A percentile compares a stretch with the other conserved stretches of the same genome.
Evolutionary conservation across 2,329 filamentous ascomycete species (phyloP).

Genomic region (Aspergillus puulaauensis): DNA sequence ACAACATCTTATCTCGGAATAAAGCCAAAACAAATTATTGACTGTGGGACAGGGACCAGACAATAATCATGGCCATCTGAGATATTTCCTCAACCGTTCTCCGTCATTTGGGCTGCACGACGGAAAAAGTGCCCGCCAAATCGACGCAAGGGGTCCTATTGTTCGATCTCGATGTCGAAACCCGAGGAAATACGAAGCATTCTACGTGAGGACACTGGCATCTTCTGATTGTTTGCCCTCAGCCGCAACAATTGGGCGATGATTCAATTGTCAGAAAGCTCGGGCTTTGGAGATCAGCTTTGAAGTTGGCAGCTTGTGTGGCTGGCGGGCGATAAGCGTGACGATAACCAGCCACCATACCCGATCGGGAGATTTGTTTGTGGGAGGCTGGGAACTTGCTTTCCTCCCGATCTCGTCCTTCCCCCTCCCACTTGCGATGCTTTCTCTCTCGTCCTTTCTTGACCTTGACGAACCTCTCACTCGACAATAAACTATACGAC

Average conservation of each 20-base stretch:
- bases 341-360: slow-evolving; percentile 27
- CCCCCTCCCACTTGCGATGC: slow-evolving; percentile 8
- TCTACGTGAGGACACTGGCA: background rate
- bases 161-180: background rate
- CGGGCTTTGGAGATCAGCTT: background rate
- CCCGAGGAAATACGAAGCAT: background rate
- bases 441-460: slow-evolving; percentile 7
- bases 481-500: background rate
- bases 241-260: background rate
- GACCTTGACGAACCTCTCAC: background rate
- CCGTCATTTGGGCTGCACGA: background rate
- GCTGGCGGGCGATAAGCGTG: slow-evolving; percentile 23
- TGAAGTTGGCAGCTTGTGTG: background rate
- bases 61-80: background rate
- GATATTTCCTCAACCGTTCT: background rate
- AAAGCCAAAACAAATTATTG: background rate
- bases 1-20: background rate
- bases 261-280: background rate
- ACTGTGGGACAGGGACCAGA: background rate
- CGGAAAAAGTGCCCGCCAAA: background rate
- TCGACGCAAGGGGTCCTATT: background rate
- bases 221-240: background rate
- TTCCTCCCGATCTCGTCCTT: slow-evolving; percentile 18
- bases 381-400: slow-evolving; percentile 4
- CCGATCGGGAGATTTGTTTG: slow-evolving; percentile 44